phyloP scores from a whole-genome alignment of 2,329 filamentous ascomycete species.

The Aureobasidium sp. region DNA sequence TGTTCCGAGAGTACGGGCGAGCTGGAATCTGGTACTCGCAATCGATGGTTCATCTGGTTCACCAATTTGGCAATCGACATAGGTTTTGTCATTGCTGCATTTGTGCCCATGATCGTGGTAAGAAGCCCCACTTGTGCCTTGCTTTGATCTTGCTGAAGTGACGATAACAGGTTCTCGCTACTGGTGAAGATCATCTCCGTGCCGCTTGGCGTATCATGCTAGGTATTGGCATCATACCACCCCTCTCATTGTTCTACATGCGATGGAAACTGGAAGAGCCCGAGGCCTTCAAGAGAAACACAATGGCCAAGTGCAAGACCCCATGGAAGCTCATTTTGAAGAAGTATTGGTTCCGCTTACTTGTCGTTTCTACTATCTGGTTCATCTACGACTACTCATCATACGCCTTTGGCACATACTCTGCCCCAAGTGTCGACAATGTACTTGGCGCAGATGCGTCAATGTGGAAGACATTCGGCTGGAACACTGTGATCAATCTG shows the following conservation, averaged over 20 bases:
- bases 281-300: conserved; percentile 64
- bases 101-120: conserved; percentile 61
- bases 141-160: conserved; percentile 25
- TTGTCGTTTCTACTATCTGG: conserved; percentile 66
- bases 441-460: conserved; percentile 52
- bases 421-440: conserved; percentile 53
- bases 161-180: conserved; percentile 38
- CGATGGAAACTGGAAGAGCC: conserved; percentile 67
- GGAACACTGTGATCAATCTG: conserved; percentile 77
- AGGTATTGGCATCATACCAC: conserved; percentile 67
- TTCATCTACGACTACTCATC: conserved; percentile 67
- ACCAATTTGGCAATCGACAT: conserved; percentile 83
- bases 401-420: conserved; percentile 80
- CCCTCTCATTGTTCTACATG: conserved; percentile 59
- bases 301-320: conserved; percentile 51
- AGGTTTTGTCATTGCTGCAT: conserved; percentile 73
- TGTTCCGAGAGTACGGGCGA: conserved; percentile 79
- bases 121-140: too few species aligned
- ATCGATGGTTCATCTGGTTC: conserved; percentile 75
- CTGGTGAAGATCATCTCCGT: conserved; percentile 53
- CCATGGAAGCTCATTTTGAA: conserved; percentile 42
- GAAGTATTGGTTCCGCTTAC: conserved; percentile 65
- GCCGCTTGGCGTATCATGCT: conserved; percentile 74
- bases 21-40: conserved; percentile 68
- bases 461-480: conserved; percentile 71